phyloP scores from a whole-genome alignment of 2,329 filamentous ascomycete genomes.

The Beauveria sp. region DNA sequence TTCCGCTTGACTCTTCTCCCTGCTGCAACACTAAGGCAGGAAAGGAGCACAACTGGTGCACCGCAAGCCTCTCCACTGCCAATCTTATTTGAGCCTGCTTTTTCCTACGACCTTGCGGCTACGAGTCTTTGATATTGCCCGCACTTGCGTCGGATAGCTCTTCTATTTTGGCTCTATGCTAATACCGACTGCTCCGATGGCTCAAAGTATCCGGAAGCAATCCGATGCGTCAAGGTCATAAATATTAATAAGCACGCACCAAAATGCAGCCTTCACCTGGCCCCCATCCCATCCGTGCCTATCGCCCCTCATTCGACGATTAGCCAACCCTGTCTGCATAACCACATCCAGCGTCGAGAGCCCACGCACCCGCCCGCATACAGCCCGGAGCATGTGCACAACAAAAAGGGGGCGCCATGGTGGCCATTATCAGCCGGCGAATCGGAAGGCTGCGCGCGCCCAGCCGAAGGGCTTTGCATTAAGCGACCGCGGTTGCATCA shows the following conservation, averaged over 20 bases:
- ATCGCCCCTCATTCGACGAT: not conserved
- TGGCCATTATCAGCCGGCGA: not conserved
- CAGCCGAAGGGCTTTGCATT: not conserved
- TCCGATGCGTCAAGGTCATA: too few species aligned
- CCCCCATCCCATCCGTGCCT: not conserved
- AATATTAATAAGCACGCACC: too few species aligned
- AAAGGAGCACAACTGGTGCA: not conserved
- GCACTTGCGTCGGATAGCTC: not conserved
- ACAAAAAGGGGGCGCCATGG: not conserved
- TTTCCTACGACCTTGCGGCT: not conserved
- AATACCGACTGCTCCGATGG: too few species aligned
- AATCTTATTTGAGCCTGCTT: constrained; percentile 5
- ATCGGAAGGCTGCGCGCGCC: not conserved
- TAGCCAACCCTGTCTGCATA: not conserved
- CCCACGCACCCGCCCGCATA: not conserved
- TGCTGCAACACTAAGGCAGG: not conserved
- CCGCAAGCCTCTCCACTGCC: constrained; percentile 2
- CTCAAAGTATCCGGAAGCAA: too few species aligned
- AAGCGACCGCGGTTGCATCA: not conserved
- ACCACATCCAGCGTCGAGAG: not conserved
- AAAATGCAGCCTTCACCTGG: not conserved
- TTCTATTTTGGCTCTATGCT: too few species aligned
- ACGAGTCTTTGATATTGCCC: not conserved
- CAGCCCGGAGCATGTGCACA: not conserved
- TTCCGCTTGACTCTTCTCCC: too few species aligned